Evolutionary conservation across 2,329 filamentous ascomycete species (phyloP).

Genomic region (Geosmithia flava): DNA sequence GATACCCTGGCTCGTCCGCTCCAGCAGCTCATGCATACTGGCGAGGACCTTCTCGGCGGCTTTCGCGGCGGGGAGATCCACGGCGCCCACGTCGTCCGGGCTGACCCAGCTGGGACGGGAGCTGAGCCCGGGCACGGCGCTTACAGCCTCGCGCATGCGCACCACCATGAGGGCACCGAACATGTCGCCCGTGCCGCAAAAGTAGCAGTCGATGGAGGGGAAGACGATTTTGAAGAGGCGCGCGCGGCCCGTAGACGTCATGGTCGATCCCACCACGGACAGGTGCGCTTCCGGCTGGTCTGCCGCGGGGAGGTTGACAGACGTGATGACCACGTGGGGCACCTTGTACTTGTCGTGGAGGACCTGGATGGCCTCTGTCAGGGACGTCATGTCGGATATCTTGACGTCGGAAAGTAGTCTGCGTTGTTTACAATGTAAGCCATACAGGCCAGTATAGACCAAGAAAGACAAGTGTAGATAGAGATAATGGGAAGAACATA

Average conservation of each 20-base stretch:
- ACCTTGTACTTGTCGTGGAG: slow-evolving; percentile 67
- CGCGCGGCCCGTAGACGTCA: slow-evolving; percentile 47
- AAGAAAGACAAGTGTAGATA: background rate
- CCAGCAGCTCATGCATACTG: slow-evolving; percentile 81
- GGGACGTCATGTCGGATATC: slow-evolving; percentile 61
- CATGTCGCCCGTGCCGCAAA: slow-evolving; percentile 96
- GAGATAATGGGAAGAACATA: slow-evolving; percentile 27
- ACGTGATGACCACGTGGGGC: slow-evolving; percentile 89
- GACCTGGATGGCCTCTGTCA: slow-evolving; percentile 61
- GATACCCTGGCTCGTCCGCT: slow-evolving; percentile 55
- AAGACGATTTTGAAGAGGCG: slow-evolving; percentile 85
- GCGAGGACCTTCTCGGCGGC: slow-evolving; percentile 80
- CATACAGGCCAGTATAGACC: background rate
- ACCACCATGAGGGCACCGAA: slow-evolving; percentile 86
- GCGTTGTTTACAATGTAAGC: background rate
- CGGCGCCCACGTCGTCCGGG: slow-evolving; percentile 54
- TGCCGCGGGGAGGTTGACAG: slow-evolving; percentile 55
- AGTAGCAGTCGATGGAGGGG: slow-evolving; percentile 82
- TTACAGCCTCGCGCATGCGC: slow-evolving; percentile 73
- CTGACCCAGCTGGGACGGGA: slow-evolving; percentile 59
- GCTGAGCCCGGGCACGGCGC: slow-evolving; percentile 30
- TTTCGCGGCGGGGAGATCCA: slow-evolving; percentile 68
- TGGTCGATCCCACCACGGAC: slow-evolving; percentile 67
- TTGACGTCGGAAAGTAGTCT: slow-evolving; percentile 77
- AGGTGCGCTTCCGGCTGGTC: slow-evolving; percentile 39